Percentiles rank a stretch among this genome's conserved stretches.
Evolutionary conservation across 1,284 basidiomycete genomes (phyloP).

Genomic region (Microbotryum saponariae): DNA sequence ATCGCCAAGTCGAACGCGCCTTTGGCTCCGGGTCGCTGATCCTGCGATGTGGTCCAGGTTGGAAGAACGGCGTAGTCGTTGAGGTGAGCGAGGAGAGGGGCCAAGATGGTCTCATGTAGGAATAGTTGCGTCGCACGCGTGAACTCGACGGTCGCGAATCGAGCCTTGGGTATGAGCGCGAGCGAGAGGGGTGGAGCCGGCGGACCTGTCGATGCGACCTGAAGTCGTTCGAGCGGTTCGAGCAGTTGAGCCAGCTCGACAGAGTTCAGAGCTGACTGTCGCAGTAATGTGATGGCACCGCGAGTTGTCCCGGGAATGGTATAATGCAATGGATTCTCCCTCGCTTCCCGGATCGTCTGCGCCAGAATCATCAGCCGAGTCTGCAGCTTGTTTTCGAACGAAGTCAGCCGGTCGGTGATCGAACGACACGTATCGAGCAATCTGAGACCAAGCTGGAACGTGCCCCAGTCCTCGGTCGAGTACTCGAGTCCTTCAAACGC

Average conservation of each 20-base stretch:
- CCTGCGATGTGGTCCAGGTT: conserved; percentile 53
- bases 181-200: conserved; percentile 20
- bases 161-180: conserved; percentile 54
- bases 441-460: conserved; percentile 73
- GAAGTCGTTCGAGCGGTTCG: conserved; percentile 40
- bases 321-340: conserved; percentile 51
- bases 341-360: conserved; percentile 51
- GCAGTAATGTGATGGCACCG: conserved; percentile 63
- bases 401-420: conserved; percentile 56
- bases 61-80: conserved; percentile 60
- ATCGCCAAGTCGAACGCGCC: conserved; percentile 61
- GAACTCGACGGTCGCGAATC: conserved; percentile 56
- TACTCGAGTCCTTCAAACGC: conserved; percentile 66
- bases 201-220: conserved; percentile 24
- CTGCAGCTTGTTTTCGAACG: conserved; percentile 63
- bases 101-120: conserved; percentile 72
- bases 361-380: conserved; percentile 54
- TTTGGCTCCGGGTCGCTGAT: conserved; percentile 34
- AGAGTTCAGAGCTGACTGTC: conserved; percentile 73
- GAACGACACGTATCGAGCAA: conserved; percentile 66
- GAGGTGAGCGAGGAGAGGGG: conserved; percentile 72
- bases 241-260: conserved; percentile 62
- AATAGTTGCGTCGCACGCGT: conserved; percentile 66
- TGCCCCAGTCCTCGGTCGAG: conserved; percentile 72
- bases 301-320: conserved; percentile 56